Conservation (phyloP, 2,329 filamentous ascomycete genomes). For the Xylariales sp. region DNA sequence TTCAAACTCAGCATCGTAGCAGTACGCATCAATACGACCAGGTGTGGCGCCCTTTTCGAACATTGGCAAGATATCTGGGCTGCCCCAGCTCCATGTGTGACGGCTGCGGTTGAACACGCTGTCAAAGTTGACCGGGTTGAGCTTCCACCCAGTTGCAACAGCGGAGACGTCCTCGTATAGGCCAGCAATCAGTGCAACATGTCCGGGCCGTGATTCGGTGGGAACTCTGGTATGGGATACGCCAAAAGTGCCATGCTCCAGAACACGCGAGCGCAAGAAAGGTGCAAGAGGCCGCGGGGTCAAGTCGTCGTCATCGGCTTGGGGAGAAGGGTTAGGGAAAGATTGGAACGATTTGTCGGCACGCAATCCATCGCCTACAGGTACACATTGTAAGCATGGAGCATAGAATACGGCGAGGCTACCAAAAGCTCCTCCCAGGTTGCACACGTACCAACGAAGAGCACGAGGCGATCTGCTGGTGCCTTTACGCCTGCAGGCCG, state of each 20-base stretch:
- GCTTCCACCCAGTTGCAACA: slow-evolving; percentile 95
- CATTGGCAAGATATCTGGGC: slow-evolving; percentile 96
- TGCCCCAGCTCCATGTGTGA: slow-evolving; percentile 99
- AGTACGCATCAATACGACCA: slow-evolving; percentile 81
- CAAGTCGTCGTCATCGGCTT: slow-evolving; percentile 57
- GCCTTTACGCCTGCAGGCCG: slow-evolving; percentile 55
- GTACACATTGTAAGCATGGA: slow-evolving; percentile 2
- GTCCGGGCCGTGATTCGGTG: slow-evolving; percentile 91
- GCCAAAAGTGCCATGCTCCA: slow-evolving; percentile 90
- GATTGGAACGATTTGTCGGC: slow-evolving; percentile 97
- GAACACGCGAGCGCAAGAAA: slow-evolving; percentile 82
- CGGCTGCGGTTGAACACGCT: slow-evolving; percentile 96
- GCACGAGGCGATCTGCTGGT: slow-evolving; percentile 83
- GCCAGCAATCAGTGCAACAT: slow-evolving; percentile 94
- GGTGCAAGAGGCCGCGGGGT: slow-evolving; percentile 78
- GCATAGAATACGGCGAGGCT: no score
- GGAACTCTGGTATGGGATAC: slow-evolving; percentile 96
- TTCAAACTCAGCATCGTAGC: slow-evolving; percentile 79
- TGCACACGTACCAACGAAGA: slow-evolving; percentile 86
- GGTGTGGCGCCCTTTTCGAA: slow-evolving; percentile 89
- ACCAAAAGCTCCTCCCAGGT: no score
- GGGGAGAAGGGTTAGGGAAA: slow-evolving; percentile 78
- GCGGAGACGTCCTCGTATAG: slow-evolving; percentile 97
- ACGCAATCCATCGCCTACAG: slow-evolving; percentile 77
- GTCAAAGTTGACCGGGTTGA: slow-evolving; percentile 97